Evolutionary conservation across 2,329 filamentous ascomycete species (phyloP).

Genomic region (Colletotrichum sp.): DNA sequence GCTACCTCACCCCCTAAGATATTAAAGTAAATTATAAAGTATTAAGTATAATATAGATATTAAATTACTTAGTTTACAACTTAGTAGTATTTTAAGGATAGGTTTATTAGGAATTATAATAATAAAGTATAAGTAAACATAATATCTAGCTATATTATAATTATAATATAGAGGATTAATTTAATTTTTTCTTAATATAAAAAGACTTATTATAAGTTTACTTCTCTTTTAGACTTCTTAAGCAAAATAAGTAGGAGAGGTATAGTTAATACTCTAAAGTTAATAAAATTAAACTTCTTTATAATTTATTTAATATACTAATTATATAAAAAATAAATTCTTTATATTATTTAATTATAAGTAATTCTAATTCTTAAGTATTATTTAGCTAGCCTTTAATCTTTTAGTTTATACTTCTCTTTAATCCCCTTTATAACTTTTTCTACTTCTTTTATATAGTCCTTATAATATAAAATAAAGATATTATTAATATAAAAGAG

Average conservation of each 20-base stretch:
- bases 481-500: neutral
- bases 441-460: neutral
- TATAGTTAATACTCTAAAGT: neutral
- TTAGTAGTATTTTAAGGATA: neutral
- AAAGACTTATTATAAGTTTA: rapidly evolving
- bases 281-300: neutral
- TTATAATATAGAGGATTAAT: neutral
- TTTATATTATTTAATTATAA: neutral
- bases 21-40: neutral
- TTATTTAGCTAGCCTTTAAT: neutral
- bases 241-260: rapidly evolving
- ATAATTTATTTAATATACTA: neutral
- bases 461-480: neutral
- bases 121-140: neutral
- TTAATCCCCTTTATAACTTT: neutral
- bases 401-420: neutral
- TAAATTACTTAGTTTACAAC: neutral
- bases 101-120: neutral
- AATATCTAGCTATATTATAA: neutral
- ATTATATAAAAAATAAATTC: neutral
- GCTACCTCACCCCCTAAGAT: neutral
- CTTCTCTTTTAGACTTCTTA: neutral
- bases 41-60: neutral
- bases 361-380: neutral
- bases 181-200: neutral